Base-by-base conservation (phyloP, 2,329 filamentous ascomycete genomes). In the Beauveria caledonica region DNA sequence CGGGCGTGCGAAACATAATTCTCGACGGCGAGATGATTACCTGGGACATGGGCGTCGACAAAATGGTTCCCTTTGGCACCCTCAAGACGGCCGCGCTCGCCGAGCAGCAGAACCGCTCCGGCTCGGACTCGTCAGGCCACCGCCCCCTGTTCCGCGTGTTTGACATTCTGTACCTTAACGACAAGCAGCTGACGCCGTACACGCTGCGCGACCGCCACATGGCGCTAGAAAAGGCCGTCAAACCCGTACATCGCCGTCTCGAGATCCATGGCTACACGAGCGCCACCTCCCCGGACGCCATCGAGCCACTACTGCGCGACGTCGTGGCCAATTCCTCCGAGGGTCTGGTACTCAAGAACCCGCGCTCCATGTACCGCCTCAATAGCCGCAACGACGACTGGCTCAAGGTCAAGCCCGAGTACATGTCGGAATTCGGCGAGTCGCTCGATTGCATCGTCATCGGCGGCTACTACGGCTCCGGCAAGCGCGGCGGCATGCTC, bases 351-450 rank as follows among this genome's bases (percentile, higher is more conserved):
- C 76, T 97, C 57, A 99, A 99, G 77, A 97, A 96, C 64, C 94
- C 94, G 8, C 82, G 88, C 5, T 96, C 92, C 0, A 82, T 85
- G 68, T 99, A 99, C 71, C 82, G 85, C 7, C 80, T 97, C 10
- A 96, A 96, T 69, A 89, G 90, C 66, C 88, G 94, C 52, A 94
- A 95, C 68, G 90, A 96, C 67, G 90, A 96, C 73, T 99, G 94
- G 94, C 88, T 97, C 75, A 99, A 99, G 71, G 92, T 99, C 9
- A 99, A 99, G 69, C 94, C 94, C 1, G 94, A 99, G 65, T 99
- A 99, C 72, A 97, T 97, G 92, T 87, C 87, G 2, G 93, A 96
- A 64, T 96, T 94, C 71, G 94, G 94, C 63, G 93, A 97, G 73
- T 90, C 88, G 0, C 83, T 99, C 3, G 94, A 99, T 70, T 91